Evolutionary conservation across 108 stramenopile genomes (phyloP).

Genomic region (Mediolabrus comicus): DNA sequence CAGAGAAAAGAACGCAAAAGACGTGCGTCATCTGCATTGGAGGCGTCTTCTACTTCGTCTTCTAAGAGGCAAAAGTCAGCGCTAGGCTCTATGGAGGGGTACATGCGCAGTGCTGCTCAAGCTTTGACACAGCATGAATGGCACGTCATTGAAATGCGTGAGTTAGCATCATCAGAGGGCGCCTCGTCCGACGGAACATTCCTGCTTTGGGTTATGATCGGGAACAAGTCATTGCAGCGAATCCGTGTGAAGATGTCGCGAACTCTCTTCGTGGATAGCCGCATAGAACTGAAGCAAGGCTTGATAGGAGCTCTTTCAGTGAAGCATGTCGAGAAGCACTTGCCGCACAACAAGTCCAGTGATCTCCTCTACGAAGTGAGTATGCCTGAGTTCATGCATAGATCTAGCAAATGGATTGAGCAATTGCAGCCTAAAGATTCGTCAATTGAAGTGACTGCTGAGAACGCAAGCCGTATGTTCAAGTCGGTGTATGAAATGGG

Average conservation of each 20-base stretch:
- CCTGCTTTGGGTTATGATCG: slow-evolving; percentile 91
- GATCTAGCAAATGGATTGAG: slow-evolving; percentile 62
- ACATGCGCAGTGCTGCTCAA: slow-evolving; percentile 75
- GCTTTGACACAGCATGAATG: slow-evolving; percentile 68
- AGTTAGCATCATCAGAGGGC: slow-evolving; percentile 69
- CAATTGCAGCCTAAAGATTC: slow-evolving; percentile 40
- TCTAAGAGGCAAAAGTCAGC: slow-evolving; percentile 43
- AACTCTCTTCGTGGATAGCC: slow-evolving; percentile 73
- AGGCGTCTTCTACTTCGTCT: neutral
- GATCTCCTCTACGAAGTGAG: slow-evolving; percentile 85
- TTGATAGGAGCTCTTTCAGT: slow-evolving; percentile 40
- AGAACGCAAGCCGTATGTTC: slow-evolving; percentile 52
- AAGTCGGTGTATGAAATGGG: slow-evolving; percentile 88
- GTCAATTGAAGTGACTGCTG: slow-evolving; percentile 42
- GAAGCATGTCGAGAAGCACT: slow-evolving; percentile 73
- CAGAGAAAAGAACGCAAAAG: slow-evolving; percentile 52
- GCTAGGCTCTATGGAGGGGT: slow-evolving; percentile 71
- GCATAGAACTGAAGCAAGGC: slow-evolving; percentile 44
- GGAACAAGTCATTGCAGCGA: slow-evolving; percentile 74
- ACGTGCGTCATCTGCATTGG: slow-evolving; percentile 6
- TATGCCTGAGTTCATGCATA: slow-evolving; percentile 79
- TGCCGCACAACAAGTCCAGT: slow-evolving; percentile 83
- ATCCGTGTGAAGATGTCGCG: slow-evolving; percentile 82
- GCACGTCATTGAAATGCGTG: slow-evolving; percentile 94
- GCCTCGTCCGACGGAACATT: slow-evolving; percentile 79